A percentile compares a stretch with the other conserved stretches of the same genome.
phyloP scores from a whole-genome alignment of 768 basidiomycete species.

The Pulveroboletus sp. region DNA sequence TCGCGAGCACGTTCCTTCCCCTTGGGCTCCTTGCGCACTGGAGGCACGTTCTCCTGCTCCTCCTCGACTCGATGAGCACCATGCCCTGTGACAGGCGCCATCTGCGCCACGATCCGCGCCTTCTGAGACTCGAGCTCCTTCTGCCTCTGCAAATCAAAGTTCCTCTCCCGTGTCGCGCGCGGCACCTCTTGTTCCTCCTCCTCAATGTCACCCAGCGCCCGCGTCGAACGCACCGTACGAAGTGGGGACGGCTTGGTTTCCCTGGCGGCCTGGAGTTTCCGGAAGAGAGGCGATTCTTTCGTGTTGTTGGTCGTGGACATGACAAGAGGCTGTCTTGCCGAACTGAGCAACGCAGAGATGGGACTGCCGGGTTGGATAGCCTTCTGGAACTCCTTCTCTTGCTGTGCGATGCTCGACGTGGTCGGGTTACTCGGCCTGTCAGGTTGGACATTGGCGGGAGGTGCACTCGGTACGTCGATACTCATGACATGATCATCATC shows the following conservation, averaged over 20 bases:
- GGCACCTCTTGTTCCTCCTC: slow-evolving; percentile 40
- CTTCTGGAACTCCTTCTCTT: slow-evolving; percentile 95
- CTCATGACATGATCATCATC: slow-evolving; percentile 56
- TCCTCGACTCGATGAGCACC: slow-evolving; percentile 32
- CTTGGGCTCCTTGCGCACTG: slow-evolving; percentile 28
- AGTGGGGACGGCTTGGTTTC: slow-evolving; percentile 53
- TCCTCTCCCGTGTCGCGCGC: slow-evolving; percentile 39
- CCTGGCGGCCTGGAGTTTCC: slow-evolving; percentile 56
- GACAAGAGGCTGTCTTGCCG: slow-evolving; percentile 83
- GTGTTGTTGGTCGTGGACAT: slow-evolving; percentile 52
- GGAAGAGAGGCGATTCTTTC: slow-evolving; percentile 37
- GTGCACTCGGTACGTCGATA: slow-evolving; percentile 42
- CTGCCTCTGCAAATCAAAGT: slow-evolving; percentile 42
- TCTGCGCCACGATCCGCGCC: slow-evolving; percentile 90
- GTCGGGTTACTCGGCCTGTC: slow-evolving; percentile 37
- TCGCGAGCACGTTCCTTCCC: slow-evolving; percentile 30
- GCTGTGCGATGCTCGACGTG: slow-evolving; percentile 68
- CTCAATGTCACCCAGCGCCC: slow-evolving; percentile 45
- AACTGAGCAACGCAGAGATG: slow-evolving; percentile 86
- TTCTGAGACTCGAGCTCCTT: slow-evolving; percentile 90
- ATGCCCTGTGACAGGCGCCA: slow-evolving; percentile 55
- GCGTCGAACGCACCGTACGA: slow-evolving; percentile 39
- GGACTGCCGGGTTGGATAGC: slow-evolving; percentile 95
- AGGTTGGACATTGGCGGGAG: slow-evolving; percentile 11
- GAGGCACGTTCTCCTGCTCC: slow-evolving; percentile 35